These are phyloP conservation scores for Umbelopsis vinacea DNA, from an alignment of 192 early-diverging fungal species.

Conservation along the genomic window DNA sequence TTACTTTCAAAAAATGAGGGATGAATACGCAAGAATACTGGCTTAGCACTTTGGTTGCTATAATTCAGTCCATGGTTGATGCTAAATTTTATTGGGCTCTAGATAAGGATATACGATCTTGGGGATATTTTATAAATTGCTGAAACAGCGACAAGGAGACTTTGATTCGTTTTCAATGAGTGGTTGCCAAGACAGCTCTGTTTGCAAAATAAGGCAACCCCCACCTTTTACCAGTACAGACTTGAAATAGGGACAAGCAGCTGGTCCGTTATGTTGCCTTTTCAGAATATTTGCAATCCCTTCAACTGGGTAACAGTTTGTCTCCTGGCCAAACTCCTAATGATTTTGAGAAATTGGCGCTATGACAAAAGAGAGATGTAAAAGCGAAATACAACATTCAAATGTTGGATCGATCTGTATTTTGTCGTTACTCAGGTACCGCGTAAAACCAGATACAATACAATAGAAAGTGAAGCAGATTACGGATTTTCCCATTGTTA, in stretches of 20 bases:
- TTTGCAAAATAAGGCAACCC: neutral
- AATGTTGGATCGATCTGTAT: neutral
- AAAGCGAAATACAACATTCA: neutral
- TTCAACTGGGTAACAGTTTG: neutral
- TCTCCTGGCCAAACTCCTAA: slow-evolving; percentile 20
- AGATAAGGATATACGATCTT: slow-evolving; percentile 7
- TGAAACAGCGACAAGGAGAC: neutral
- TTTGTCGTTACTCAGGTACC: no score
- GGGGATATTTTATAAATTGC: neutral
- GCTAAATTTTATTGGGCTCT: neutral
- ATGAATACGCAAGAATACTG: no score
- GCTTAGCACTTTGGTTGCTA: no score
- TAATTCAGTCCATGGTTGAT: no score
- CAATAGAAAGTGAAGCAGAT: no score
- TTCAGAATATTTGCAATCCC: slow-evolving; percentile 5
- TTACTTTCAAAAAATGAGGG: no score
- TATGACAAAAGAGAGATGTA: neutral
- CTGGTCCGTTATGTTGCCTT: neutral
- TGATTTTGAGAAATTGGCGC: neutral
- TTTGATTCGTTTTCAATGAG: neutral
- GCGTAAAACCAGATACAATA: no score
- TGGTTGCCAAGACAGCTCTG: neutral
- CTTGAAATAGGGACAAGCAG: neutral
- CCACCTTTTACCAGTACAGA: neutral
- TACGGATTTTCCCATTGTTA: neutral